Evolutionary conservation across 352 stramenopile species (phyloP).

Genomic region (Pythium volutum): DNA sequence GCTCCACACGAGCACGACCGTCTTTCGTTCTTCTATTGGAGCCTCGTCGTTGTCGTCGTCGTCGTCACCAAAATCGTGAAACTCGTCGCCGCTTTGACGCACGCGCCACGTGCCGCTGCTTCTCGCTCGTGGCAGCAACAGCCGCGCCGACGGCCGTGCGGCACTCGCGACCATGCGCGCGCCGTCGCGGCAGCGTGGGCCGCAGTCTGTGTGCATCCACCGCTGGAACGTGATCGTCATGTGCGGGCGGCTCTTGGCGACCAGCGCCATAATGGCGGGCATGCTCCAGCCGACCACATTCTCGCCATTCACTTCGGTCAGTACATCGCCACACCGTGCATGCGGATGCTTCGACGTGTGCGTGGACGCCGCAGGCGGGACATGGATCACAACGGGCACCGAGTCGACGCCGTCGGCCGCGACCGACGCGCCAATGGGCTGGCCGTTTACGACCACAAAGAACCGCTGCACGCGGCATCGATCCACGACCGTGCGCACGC

Average conservation of each 20-base stretch:
- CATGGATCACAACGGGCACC: conserved; percentile 47
- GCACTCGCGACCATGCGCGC: background rate
- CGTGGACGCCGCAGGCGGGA: conserved; percentile 12
- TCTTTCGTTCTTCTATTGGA: conserved; percentile 4
- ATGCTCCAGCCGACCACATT: conserved; percentile 48
- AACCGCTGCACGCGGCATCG: conserved; percentile 32
- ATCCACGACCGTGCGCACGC: conserved; percentile 16
- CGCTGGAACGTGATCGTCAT: conserved; percentile 59
- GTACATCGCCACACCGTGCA: conserved; percentile 41
- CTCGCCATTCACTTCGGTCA: conserved; percentile 54
- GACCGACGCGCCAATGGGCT: conserved; percentile 44
- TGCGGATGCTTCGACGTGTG: background rate
- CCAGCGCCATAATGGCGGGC: conserved; percentile 31
- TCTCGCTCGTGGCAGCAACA: background rate
- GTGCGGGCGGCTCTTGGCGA: conserved; percentile 33
- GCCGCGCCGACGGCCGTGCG: background rate
- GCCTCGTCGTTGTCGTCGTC: background rate
- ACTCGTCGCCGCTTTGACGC: conserved; percentile 17
- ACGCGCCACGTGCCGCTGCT: conserved; percentile 1
- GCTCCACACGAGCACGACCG: conserved; percentile 50
- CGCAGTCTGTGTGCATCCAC: conserved; percentile 20
- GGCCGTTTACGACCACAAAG: conserved; percentile 34
- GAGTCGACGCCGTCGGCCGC: conserved; percentile 38
- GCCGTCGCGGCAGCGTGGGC: conserved; percentile 9
- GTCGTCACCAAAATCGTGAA: conserved; percentile 17